These are phyloP conservation scores for Pseudogymnoascus sp. DNA, from an alignment of 2,329 filamentous ascomycete genomes.

Conservation along the genomic window DNA sequence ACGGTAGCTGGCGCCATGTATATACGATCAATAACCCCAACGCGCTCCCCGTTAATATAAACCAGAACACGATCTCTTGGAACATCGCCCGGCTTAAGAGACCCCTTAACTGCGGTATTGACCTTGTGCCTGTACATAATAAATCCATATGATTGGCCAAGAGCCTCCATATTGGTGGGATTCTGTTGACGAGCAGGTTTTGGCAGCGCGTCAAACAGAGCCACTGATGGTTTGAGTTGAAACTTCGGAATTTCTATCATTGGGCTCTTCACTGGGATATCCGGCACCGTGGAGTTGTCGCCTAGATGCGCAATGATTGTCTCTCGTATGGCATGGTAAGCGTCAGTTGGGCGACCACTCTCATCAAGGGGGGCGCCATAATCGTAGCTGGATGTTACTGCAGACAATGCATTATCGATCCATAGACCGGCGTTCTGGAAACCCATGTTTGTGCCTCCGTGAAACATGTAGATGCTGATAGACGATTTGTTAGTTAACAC, in stretches of 20 bases:
- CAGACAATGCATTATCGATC: constrained; percentile 34
- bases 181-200: constrained; percentile 21
- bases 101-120: constrained; percentile 27
- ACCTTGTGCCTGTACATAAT: constrained; percentile 38
- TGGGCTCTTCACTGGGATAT: constrained; percentile 31
- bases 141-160: constrained; percentile 41
- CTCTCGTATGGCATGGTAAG: constrained; percentile 38
- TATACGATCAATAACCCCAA: constrained; percentile 42
- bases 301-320: constrained; percentile 36
- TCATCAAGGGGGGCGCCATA: constrained; percentile 46
- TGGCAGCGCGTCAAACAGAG: constrained; percentile 36
- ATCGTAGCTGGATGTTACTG: constrained; percentile 44
- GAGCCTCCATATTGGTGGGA: constrained; percentile 41
- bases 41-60: constrained; percentile 39
- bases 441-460: constrained; percentile 47
- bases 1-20: constrained; percentile 37
- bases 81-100: constrained; percentile 37
- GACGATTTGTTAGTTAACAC: constrained; percentile 36
- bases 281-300: constrained; percentile 32
- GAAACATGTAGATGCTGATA: constrained; percentile 48
- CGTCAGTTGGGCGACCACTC: constrained; percentile 40
- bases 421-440: constrained; percentile 43
- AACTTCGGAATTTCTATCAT: constrained; percentile 34
- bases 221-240: constrained; percentile 32
- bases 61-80: constrained; percentile 43